These are phyloP conservation scores for Dactylellina parvicollis DNA, from an alignment of 2,329 filamentous ascomycete species.

Conservation along the genomic window DNA sequence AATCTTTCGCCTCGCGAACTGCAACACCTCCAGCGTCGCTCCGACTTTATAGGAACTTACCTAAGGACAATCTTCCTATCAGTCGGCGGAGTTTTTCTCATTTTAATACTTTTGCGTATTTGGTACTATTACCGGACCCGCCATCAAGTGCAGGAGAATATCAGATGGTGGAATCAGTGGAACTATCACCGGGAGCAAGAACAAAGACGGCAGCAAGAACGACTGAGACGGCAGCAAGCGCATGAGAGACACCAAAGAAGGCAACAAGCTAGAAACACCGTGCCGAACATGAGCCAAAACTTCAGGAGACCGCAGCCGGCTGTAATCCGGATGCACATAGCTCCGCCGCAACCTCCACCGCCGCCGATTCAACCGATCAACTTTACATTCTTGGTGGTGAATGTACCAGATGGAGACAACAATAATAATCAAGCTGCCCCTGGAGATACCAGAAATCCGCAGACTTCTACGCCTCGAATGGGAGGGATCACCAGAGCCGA, in stretches of 20 bases:
- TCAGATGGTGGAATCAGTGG: neutral
- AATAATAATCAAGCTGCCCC: neutral
- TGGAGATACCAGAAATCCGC: slow-evolving; percentile 9
- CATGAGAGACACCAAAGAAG: neutral
- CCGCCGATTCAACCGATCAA: slow-evolving; percentile 18
- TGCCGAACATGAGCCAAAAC: slow-evolving; percentile 20
- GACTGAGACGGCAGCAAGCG: neutral
- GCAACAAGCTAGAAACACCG: slow-evolving; percentile 5
- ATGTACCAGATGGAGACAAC: slow-evolving; percentile 17
- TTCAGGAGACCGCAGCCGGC: slow-evolving; percentile 16
- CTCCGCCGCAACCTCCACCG: slow-evolving; percentile 15
- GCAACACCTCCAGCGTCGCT: neutral
- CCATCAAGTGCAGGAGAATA: neutral
- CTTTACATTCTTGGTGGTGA: slow-evolving; percentile 28
- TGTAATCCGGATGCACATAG: slow-evolving; percentile 30
- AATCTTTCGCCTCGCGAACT: neutral
- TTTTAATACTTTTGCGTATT: neutral
- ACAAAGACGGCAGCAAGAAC: neutral
- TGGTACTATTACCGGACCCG: neutral
- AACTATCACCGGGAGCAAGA: neutral
- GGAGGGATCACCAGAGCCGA: slow-evolving; percentile 14
- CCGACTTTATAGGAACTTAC: neutral
- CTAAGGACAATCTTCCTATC: neutral
- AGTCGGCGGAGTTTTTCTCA: neutral
- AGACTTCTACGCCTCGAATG: neutral